Conservation (phyloP, 1,284 basidiomycete genomes). For the Naganishia sp. region DNA sequence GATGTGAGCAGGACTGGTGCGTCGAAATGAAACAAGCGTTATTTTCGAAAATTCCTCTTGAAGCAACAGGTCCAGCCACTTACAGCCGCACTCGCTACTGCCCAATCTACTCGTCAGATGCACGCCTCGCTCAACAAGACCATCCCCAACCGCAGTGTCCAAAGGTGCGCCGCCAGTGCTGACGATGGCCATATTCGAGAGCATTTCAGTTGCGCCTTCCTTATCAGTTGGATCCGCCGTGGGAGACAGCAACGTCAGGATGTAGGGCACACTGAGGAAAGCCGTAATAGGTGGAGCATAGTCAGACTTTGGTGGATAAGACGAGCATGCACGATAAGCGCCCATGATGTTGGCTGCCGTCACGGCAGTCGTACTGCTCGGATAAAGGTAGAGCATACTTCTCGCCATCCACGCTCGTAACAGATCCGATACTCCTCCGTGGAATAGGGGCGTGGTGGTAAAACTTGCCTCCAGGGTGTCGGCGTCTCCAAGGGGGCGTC, state of each 20-base stretch:
- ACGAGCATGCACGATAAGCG: conserved; percentile 43
- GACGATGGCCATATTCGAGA: conserved; percentile 50
- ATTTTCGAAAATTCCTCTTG: not conserved
- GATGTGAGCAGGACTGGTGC: conserved; percentile 51
- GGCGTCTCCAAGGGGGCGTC: conserved; percentile 35
- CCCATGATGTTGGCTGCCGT: conserved; percentile 45
- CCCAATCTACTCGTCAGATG: conserved; percentile 54
- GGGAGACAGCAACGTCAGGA: conserved; percentile 51
- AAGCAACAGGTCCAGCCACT: conserved; percentile 30
- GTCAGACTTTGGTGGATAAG: conserved; percentile 5
- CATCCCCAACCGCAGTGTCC: conserved; percentile 49
- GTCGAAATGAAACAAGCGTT: not conserved
- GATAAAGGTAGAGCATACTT: conserved; percentile 52
- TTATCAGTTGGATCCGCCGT: conserved; percentile 39
- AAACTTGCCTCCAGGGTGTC: conserved; percentile 43
- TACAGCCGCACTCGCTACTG: conserved; percentile 54
- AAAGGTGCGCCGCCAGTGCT: conserved; percentile 55
- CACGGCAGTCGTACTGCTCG: conserved; percentile 49
- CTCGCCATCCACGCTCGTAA: conserved; percentile 53
- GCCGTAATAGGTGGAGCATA: conserved; percentile 31
- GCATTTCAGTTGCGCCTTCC: conserved; percentile 35
- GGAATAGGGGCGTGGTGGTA: conserved; percentile 56
- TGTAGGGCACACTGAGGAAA: conserved; percentile 52
- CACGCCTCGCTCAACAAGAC: conserved; percentile 47
- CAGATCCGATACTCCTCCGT: conserved; percentile 55